Conservation (phyloP, 2,329 filamentous ascomycete genomes). For the Corinectria fuckeliana region DNA sequence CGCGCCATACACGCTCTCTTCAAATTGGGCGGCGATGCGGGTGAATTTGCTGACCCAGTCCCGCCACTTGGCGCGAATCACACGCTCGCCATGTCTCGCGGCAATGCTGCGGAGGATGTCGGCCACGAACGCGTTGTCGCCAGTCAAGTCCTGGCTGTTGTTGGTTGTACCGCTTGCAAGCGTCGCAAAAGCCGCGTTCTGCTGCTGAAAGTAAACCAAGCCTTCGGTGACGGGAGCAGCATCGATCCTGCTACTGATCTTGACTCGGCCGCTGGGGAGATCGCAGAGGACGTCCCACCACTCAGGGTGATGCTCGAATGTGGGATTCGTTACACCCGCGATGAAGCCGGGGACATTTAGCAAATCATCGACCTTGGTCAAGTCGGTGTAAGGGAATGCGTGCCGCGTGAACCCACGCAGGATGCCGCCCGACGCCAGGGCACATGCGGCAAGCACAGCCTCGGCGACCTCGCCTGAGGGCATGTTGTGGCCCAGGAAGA, state of each 20-base stretch:
- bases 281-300: slow-evolving; percentile 99
- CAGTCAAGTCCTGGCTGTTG: slow-evolving; percentile 72
- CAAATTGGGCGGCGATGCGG: slow-evolving; percentile 89
- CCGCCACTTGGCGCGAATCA: slow-evolving; percentile 90
- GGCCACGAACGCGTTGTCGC: slow-evolving; percentile 88
- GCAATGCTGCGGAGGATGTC: slow-evolving; percentile 84
- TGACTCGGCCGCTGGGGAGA: slow-evolving; percentile 88
- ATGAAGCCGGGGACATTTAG: slow-evolving; percentile 97
- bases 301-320: slow-evolving; percentile 91
- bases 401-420: slow-evolving; percentile 92
- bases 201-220: slow-evolving; percentile 84
- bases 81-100: slow-evolving; percentile 86
- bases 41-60: slow-evolving; percentile 96
- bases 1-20: slow-evolving; percentile 93
- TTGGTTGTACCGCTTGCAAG: slow-evolving; percentile 52
- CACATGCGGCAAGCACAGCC: slow-evolving; percentile 96
- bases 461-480: slow-evolving; percentile 96
- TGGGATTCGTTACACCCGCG: slow-evolving; percentile 95
- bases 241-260: slow-evolving; percentile 91
- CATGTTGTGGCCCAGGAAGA: slow-evolving; percentile 94
- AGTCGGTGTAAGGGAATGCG: slow-evolving; percentile 96
- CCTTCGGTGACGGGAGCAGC: slow-evolving; percentile 82
- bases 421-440: slow-evolving; percentile 90
- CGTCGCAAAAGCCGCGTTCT: slow-evolving; percentile 65
- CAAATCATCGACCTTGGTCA: slow-evolving; percentile 96